These are phyloP conservation scores for Stachybotrys elegans DNA, from an alignment of 2,329 filamentous ascomycete genomes.

Conservation along the genomic window DNA sequence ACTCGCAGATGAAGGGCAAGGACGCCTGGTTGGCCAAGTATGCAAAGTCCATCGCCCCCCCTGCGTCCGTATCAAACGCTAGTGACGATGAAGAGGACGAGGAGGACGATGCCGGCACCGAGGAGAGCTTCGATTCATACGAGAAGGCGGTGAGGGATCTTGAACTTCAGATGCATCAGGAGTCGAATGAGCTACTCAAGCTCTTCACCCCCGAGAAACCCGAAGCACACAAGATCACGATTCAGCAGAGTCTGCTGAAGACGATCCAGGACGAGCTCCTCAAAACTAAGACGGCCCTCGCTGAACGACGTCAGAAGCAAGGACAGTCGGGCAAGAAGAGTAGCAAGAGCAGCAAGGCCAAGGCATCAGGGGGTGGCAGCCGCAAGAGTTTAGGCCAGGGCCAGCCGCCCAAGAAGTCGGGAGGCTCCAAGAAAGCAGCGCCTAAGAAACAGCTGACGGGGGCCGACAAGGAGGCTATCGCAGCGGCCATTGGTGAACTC, in stretches of 20 bases:
- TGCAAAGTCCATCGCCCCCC: slow-evolving; percentile 48
- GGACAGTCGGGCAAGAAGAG: slow-evolving; percentile 56
- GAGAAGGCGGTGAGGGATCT: slow-evolving; percentile 46
- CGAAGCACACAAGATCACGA: slow-evolving; percentile 47
- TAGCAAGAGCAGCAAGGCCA: slow-evolving; percentile 54
- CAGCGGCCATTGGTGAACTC: slow-evolving; percentile 75
- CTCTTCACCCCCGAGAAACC: slow-evolving; percentile 46
- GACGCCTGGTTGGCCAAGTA: slow-evolving; percentile 75
- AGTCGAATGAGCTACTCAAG: slow-evolving; percentile 53
- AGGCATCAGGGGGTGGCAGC: slow-evolving; percentile 24
- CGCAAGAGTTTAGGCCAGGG: slow-evolving; percentile 37
- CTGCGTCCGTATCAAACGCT: slow-evolving; percentile 58
- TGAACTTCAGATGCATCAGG: slow-evolving; percentile 46
- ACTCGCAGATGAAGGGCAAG: slow-evolving; percentile 71
- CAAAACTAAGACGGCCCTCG: slow-evolving; percentile 63
- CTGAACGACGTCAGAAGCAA: slow-evolving; percentile 38
- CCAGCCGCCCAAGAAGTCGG: slow-evolving; percentile 28
- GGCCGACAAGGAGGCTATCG: slow-evolving; percentile 87
- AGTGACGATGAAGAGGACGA: slow-evolving; percentile 70
- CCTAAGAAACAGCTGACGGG: slow-evolving; percentile 56
- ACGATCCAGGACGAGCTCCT: slow-evolving; percentile 68
- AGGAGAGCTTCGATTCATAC: slow-evolving; percentile 35
- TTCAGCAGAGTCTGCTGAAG: slow-evolving; percentile 57
- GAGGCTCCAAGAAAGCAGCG: slow-evolving; percentile 39
- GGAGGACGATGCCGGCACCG: slow-evolving; percentile 52